phyloP scores from a whole-genome alignment of 169 alveolate species.

The Eimeria necatrix region DNA sequence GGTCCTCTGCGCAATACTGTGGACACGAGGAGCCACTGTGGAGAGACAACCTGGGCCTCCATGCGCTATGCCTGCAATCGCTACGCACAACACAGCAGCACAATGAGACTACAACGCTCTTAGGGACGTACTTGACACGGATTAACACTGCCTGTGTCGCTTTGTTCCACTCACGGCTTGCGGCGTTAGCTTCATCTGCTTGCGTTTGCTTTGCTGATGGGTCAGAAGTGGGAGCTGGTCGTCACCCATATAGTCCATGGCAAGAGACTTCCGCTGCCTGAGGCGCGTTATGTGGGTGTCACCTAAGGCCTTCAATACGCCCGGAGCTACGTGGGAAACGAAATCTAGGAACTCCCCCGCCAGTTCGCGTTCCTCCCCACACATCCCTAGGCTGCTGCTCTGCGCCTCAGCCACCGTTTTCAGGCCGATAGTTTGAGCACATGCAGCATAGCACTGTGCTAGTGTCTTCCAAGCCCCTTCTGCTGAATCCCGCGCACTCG shows the following conservation, averaged over 20 bases:
- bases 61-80: neutral
- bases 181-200: neutral
- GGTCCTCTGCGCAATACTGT: neutral
- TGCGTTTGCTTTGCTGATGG: neutral
- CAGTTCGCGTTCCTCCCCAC: slow-evolving; percentile 44
- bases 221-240: neutral
- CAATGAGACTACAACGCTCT: neutral
- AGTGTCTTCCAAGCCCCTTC: slow-evolving; percentile 45
- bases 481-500: neutral
- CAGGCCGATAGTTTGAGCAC: slow-evolving; percentile 45
- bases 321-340: slow-evolving; percentile 45
- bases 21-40: neutral
- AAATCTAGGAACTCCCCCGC: slow-evolving; percentile 27
- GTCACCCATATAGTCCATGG: neutral
- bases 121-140: neutral
- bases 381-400: slow-evolving; percentile 30
- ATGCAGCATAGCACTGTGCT: slow-evolving; percentile 47
- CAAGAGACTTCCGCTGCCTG: neutral
- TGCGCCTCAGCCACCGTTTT: slow-evolving; percentile 57
- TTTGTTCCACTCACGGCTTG: too few species aligned
- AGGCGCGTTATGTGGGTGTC: neutral
- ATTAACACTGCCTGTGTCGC: neutral
- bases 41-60: neutral
- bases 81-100: neutral
- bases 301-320: neutral